A percentile compares a stretch with the other conserved stretches of the same genome.
phyloP scores from a whole-genome alignment of 1,284 basidiomycete species.

The Ganoderma meredithae region DNA sequence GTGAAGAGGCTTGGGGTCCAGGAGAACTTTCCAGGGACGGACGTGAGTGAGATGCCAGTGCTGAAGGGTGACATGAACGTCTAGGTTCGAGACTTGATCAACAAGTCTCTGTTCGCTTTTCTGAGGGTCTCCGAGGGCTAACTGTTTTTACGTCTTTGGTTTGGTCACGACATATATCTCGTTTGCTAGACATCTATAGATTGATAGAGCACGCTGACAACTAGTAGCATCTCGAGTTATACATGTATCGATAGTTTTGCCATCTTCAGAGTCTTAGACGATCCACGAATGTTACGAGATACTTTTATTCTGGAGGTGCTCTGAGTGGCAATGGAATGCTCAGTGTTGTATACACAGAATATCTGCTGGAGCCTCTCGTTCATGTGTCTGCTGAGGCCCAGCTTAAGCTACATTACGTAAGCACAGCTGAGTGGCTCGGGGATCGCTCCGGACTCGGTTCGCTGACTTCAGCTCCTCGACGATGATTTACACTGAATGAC shows the following conservation, averaged over 20 bases:
- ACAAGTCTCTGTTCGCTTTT: background rate
- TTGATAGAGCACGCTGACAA: background rate
- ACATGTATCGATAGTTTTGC: slow-evolving; percentile 1
- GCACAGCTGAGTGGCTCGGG: too few relatives aligned
- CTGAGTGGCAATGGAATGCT: too few relatives aligned
- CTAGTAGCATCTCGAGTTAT: background rate
- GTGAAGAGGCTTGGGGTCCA: background rate
- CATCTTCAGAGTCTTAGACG: background rate
- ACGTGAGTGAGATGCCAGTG: background rate
- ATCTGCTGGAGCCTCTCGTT: too few relatives aligned
- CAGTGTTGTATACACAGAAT: too few relatives aligned
- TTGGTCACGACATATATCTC: background rate
- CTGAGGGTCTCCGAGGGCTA: background rate
- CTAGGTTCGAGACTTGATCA: background rate
- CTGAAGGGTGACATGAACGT: background rate
- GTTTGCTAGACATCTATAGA: background rate
- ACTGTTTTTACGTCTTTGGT: background rate
- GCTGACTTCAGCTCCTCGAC: too few relatives aligned
- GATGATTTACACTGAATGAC: too few relatives aligned
- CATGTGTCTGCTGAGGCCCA: too few relatives aligned
- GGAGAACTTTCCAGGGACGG: slow-evolving; percentile 3
- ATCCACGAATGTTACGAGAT: background rate
- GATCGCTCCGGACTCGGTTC: too few relatives aligned
- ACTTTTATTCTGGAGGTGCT: background rate
- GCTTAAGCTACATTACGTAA: too few relatives aligned